Evolutionary conservation across 345 rosid genomes (phyloP), one percentile per base, ranked within the genome.

Genomic region (Triadica sebifera): DNA sequence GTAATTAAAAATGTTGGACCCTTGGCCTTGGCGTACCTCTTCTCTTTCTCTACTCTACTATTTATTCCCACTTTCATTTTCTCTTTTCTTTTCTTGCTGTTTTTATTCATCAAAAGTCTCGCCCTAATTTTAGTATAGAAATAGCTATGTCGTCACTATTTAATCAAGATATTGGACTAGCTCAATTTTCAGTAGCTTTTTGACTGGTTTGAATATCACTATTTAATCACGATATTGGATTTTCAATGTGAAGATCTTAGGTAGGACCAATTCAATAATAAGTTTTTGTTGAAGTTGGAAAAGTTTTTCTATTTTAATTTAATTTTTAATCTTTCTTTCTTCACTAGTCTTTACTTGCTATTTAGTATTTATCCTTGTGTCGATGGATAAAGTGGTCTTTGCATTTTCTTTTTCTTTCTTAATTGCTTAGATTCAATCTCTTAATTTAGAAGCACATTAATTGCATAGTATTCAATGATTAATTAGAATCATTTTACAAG

Each of bases 21-120:
- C n/a, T n/a, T n/a, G n/a, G n/a, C 76, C 75, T 61, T 75, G 79
- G 87, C 87, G 83, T 84, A 85, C 87, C 67, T 57, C 58, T 70
- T 70, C 55, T 24, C 45, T 15, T 15, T 53, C 61, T n/a, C 25
- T 12, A n/a, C 47, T 41, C 57, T 29, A 73, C 20, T 43, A 9
- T n/a, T n/a, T n/a, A n/a, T n/a, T n/a, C n/a, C n/a, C n/a, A n/a
- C n/a, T n/a, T n/a, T n/a, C n/a, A n/a, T n/a, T n/a, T 4, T 25
- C 12, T 5, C 2, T 24, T 24, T 12, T 4, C 8, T 8, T 37
- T 13, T 29, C 4, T 39, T 16, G 2, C 3, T 8, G 8, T 25
- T 6, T 43, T 67, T 74, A 71, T 60, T 34, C 84, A 73, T 83
- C 63, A 69, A 83, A 83, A 83, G 84, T 34, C 78, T 49, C 77